Base-by-base conservation (phyloP, 1,284 basidiomycete species). In the Kwoniella shivajii region DNA sequence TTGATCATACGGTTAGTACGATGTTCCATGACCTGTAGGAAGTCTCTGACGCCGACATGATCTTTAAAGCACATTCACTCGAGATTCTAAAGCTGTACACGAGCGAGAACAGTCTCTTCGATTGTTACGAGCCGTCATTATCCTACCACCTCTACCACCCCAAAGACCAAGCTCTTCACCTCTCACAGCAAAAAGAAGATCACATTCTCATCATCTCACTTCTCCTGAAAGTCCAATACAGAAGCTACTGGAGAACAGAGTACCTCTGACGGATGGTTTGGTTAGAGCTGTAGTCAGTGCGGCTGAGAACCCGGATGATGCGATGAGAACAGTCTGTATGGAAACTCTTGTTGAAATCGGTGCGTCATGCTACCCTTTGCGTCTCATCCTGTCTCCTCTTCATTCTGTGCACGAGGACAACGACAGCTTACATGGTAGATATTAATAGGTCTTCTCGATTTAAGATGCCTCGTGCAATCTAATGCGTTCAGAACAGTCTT, bases 41-140 rank as follows among this genome's bases (percentile, higher is more conserved):
- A n/a, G n/a, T n/a, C n/a, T n/a, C n/a, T n/a, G n/a, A n/a, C n/a
- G n/a, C n/a, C n/a, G n/a, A n/a, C n/a, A n/a, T 41, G 26, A 54
- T 36, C 7, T 26, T 14, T 5, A 18, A 56, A 93, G 92, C 59
- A 87, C 92, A 0, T 81, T 97, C 27, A 84, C 88, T 1, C 86
- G 92, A 16, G 94, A 97, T 71, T 86, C 85, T 69, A 89, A 92
- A 68, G 65, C 67, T 64, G 84, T 87, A 1, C 82, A 87, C 2
- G 95, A 99, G 79, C 90, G 93, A 70, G 91, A 97, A 72, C 93
- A 98, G 74, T 92, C 86, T n/a, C 85, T 99, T 66, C 91, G 92
- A 61, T 84, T 98, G 20, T 84, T 98, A 45, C 88, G 95, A n/a
- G 80, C 86, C 1, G 84, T 94, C 38, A 84, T 94, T 20, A 86